A percentile compares a stretch with the other conserved stretches of the same genome.
Evolutionary conservation across 305 asterid genomes (phyloP).

Genomic region (Fraxinus ornus): DNA sequence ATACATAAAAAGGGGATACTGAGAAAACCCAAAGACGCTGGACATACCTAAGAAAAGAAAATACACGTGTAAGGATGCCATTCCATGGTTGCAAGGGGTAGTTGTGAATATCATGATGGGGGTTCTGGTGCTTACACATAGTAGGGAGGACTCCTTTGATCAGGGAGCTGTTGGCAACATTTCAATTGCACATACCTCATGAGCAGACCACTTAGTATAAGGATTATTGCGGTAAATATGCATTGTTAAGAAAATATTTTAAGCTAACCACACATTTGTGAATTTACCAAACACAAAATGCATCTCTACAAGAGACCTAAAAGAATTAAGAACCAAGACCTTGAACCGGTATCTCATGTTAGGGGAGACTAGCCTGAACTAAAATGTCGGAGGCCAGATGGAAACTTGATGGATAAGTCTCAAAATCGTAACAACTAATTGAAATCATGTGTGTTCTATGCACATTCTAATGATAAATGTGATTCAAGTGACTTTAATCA

Average conservation of each 20-base stretch:
- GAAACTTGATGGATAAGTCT: background rate
- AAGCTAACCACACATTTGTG: background rate
- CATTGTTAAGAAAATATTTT: background rate
- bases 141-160: background rate
- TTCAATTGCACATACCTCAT: background rate
- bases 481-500: background rate
- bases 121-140: background rate
- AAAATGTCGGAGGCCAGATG: background rate
- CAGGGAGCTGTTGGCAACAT: background rate
- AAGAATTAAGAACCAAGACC: background rate
- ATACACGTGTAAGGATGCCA: background rate
- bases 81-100: background rate
- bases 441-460: background rate
- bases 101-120: background rate
- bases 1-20: background rate
- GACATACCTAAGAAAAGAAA: background rate
- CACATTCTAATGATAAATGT: background rate
- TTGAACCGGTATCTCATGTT: background rate
- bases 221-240: background rate
- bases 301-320: background rate
- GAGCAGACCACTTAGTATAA: background rate
- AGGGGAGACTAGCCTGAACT: background rate
- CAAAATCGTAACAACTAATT: background rate
- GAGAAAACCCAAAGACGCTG: background rate
- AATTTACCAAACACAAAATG: background rate